Base-by-base conservation (phyloP, 805 yeast species). In the Starmera pachycereana region DNA sequence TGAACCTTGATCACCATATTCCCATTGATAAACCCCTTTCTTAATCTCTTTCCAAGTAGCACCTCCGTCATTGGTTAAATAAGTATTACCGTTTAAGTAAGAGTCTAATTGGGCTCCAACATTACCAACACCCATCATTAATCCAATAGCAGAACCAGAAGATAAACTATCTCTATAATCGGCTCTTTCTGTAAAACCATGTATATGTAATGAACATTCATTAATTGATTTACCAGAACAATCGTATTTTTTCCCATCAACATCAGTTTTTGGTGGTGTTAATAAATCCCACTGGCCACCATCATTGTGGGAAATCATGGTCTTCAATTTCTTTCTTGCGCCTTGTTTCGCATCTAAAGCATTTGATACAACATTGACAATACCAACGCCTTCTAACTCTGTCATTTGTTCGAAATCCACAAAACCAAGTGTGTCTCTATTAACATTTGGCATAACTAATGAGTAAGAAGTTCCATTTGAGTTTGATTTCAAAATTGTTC, bases 1-100 rank as follows among this genome's bases (percentile, higher is more conserved):
- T 1, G 95, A 79, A 13, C 98, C 98, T 47, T 86, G 84, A 59
- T 92, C 98, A 46, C 97, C 97, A 58, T 69, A 92, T 60, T 89
- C 97, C 97, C 97, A 92, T 74, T 82, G 81, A 50, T 75, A 73
- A 1, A 76, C 71, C 4, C 94, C 92, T 44, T 81, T 76, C 43
- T 62, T 69, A 27, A 90, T 65, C 59, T 86, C 95, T 38, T 60
- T 74, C 97, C 97, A 92, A 4, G 88, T 72, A 12, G 77, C 63
- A 42, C 98, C 98, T 2, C 92, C 98, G 61, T 92, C 97, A n/a
- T 72, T 67, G 4, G 95, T 78, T 44, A 92, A 61, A 54, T 74
- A 92, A 0, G 96, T 85, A 2, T 81, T 67, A 1, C 81, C 71
- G 37, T 78, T 74, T 4, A 69, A 66, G 33, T 57, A 46, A 8